A percentile compares a stretch with the other conserved stretches of the same genome.
phyloP scores from a whole-genome alignment of 2,329 filamentous ascomycete genomes.

The Claviceps sp. region DNA sequence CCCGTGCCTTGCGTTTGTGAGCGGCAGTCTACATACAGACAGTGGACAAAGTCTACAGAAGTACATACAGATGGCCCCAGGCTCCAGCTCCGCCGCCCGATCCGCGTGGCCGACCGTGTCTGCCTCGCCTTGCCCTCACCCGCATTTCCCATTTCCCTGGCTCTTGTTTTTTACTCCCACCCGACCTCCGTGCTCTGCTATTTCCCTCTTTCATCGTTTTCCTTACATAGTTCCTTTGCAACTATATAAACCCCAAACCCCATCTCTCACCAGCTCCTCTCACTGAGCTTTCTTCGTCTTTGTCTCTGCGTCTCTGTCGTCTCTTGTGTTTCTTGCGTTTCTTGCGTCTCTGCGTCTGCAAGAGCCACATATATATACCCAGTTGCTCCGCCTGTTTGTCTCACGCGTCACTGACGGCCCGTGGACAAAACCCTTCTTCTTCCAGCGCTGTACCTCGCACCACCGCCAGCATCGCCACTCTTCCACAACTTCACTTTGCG shows the following conservation, averaged over 20 bases:
- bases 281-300: neutral
- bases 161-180: neutral
- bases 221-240: too few relatives aligned
- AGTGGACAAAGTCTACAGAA: neutral
- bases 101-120: constrained; percentile 4
- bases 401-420: constrained; percentile 4
- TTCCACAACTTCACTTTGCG: constrained; percentile 1
- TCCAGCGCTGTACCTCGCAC: constrained; percentile 4
- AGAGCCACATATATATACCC: neutral
- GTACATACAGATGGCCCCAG: neutral
- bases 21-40: neutral
- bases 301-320: neutral
- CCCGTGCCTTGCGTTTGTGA: constrained; percentile 5
- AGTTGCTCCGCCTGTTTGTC: neutral
- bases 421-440: constrained; percentile 1
- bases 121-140: constrained; percentile 3
- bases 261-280: neutral
- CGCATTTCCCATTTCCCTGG: constrained; percentile 1
- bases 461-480: constrained; percentile 1
- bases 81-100: constrained; percentile 5
- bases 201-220: constrained; percentile 2
- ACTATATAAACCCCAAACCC: neutral
- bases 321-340: too few relatives aligned
- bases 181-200: neutral
- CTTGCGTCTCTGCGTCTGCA: too few relatives aligned